Conservation (phyloP, 2,329 filamentous ascomycete genomes). For the Sporothrix luriei region DNA sequence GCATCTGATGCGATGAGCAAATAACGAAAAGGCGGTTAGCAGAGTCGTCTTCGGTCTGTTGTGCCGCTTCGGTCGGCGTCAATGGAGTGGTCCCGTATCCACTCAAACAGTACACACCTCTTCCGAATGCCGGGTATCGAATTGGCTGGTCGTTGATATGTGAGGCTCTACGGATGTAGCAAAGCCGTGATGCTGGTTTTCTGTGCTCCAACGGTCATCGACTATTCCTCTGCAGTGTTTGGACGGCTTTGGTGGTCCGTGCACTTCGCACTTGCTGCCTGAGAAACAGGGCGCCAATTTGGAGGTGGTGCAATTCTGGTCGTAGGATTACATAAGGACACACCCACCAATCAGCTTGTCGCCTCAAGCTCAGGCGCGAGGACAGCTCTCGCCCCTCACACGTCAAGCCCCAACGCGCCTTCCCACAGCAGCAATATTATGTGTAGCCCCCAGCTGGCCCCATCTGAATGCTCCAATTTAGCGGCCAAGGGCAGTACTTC, state of each 20-base stretch:
- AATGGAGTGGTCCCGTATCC: neutral
- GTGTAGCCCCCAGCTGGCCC: slow-evolving; percentile 23
- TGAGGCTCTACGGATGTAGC: slow-evolving; percentile 17
- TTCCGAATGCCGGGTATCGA: slow-evolving; percentile 30
- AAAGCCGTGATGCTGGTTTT: slow-evolving; percentile 30
- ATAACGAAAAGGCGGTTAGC: neutral
- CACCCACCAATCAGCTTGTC: neutral
- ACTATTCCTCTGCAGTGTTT: slow-evolving; percentile 35
- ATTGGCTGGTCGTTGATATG: slow-evolving; percentile 26
- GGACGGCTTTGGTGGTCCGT: slow-evolving; percentile 32
- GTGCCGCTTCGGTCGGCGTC: neutral
- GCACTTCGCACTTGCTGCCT: slow-evolving; percentile 28
- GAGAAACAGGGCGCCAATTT: neutral
- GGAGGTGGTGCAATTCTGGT: neutral
- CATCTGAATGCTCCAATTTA: neutral
- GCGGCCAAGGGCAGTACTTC: slow-evolving; percentile 6
- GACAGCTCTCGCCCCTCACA: slow-evolving; percentile 24
- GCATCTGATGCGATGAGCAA: slow-evolving; percentile 56
- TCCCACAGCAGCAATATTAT: slow-evolving; percentile 18
- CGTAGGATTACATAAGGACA: neutral
- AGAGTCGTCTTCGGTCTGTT: neutral
- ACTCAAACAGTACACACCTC: slow-evolving; percentile 23
- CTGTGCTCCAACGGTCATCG: slow-evolving; percentile 32
- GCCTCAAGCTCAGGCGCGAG: slow-evolving; percentile 28
- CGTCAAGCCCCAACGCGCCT: slow-evolving; percentile 22